Conservation (phyloP, 1,284 basidiomycete species). For the Malassezia slooffiae region DNA sequence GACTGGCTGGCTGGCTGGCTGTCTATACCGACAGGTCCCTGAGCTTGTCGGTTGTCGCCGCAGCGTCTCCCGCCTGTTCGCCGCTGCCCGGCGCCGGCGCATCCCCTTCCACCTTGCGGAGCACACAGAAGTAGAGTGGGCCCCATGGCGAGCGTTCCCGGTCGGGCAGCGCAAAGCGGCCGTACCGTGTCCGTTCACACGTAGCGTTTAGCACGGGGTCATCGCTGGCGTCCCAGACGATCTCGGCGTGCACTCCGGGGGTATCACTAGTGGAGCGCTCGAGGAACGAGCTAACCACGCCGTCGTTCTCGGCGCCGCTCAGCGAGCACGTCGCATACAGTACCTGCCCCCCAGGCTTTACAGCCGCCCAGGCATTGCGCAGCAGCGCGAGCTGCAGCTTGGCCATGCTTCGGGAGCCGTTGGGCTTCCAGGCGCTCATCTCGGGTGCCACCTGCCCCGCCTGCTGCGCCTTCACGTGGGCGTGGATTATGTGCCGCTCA, state of each 20-base stretch:
- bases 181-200: conserved; percentile 6
- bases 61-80: too few species aligned
- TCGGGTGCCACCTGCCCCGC: conserved; percentile 3
- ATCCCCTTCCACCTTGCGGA: neutral
- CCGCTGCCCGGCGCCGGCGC: too few species aligned
- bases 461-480: neutral
- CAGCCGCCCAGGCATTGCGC: conserved; percentile 3
- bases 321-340: conserved; percentile 10
- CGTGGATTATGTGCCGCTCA: conserved; percentile 8
- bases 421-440: conserved; percentile 10
- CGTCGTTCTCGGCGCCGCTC: conserved; percentile 6
- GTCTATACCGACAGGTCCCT: too few species aligned
- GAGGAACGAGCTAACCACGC: conserved; percentile 4
- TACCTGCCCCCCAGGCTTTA: neutral
- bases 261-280: neutral
- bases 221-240: neutral
- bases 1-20: too few species aligned
- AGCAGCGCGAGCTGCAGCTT: conserved; percentile 7
- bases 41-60: too few species aligned
- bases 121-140: conserved; percentile 7
- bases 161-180: conserved; percentile 4
- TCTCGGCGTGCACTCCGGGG: neutral
- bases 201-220: neutral
- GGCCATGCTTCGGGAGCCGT: neutral
- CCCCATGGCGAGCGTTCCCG: conserved; percentile 5